Percentiles rank a stretch among this genome's conserved stretches.
Evolutionary conservation across 331 rosid genomes (phyloP).

Genomic region (Spiraea crenata): DNA sequence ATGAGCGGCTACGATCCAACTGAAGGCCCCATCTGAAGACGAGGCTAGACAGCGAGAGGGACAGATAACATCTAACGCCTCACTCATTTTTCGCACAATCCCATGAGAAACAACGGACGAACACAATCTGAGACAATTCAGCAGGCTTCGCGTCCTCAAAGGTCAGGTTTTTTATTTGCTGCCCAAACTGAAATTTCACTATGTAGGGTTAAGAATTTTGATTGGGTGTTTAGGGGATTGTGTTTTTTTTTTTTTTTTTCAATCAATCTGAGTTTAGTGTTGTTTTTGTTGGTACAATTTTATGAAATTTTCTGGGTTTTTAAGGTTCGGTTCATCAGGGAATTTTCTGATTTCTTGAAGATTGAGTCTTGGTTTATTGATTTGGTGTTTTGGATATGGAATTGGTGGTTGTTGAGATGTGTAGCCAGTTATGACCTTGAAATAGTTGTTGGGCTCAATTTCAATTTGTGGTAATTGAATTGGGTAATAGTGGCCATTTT

Average conservation of each 20-base stretch:
- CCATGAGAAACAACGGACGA: background rate
- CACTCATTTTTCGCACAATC: slow-evolving; percentile 2
- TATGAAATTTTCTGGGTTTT: background rate
- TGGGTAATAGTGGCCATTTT: background rate
- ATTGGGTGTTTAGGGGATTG: background rate
- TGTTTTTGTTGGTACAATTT: background rate
- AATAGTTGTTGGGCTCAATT: background rate
- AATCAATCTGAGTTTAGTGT: background rate
- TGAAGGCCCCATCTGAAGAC: background rate
- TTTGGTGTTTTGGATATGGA: background rate
- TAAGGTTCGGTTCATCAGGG: background rate
- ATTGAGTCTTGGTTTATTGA: background rate
- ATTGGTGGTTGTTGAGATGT: background rate
- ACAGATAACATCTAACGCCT: background rate
- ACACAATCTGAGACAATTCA: background rate
- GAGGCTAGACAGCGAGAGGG: background rate
- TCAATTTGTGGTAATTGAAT: background rate
- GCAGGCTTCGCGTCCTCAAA: background rate
- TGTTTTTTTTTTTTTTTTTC: background rate
- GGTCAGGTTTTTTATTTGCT: background rate
- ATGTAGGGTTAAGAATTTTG: background rate
- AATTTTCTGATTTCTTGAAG: background rate
- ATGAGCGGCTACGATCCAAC: background rate
- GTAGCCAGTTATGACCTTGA: background rate
- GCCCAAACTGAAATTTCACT: background rate